Percentiles rank a stretch among this genome's conserved stretches.
phyloP scores from a whole-genome alignment of 1,139 yeast genomes.

The Yamadazyma oceani region DNA sequence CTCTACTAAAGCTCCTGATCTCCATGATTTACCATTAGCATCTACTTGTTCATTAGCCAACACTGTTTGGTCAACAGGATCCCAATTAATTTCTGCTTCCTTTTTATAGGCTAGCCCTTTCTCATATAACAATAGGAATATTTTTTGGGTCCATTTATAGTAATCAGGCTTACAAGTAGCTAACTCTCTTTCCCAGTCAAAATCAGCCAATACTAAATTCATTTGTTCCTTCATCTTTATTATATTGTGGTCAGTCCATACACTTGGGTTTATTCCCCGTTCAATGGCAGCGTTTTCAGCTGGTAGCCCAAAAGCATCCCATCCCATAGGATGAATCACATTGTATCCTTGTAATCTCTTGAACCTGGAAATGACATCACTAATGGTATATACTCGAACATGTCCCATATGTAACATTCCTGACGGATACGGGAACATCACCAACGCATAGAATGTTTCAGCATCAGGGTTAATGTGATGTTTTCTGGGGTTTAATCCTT shows the following conservation, averaged over 20 bases:
- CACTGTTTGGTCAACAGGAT: slow-evolving; percentile 91
- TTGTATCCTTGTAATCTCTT: slow-evolving; percentile 72
- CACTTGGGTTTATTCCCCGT: slow-evolving; percentile 71
- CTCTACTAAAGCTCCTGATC: slow-evolving; percentile 94
- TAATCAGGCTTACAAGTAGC: slow-evolving; percentile 88
- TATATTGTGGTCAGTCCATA: slow-evolving; percentile 81
- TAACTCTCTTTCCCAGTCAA: slow-evolving; percentile 91
- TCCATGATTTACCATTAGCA: slow-evolving; percentile 86
- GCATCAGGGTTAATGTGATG: slow-evolving; percentile 22
- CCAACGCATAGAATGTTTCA: slow-evolving; percentile 61
- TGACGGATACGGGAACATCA: slow-evolving; percentile 97
- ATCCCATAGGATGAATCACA: slow-evolving; percentile 96
- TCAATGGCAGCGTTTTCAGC: slow-evolving; percentile 98
- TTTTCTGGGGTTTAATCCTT: slow-evolving; percentile 46
- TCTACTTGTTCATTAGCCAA: slow-evolving; percentile 97
- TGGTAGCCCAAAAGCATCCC: slow-evolving; percentile 98
- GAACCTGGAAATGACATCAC: slow-evolving; percentile 80
- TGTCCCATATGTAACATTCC: slow-evolving; percentile 94
- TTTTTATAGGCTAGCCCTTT: slow-evolving; percentile 82
- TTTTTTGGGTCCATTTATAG: slow-evolving; percentile 88
- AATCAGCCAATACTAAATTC: slow-evolving; percentile 74
- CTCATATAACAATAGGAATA: slow-evolving; percentile 70
- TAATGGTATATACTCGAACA: slow-evolving; percentile 84
- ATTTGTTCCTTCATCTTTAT: slow-evolving; percentile 81
- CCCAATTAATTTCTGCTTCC: slow-evolving; percentile 94